Percentiles rank a stretch among this genome's conserved stretches.
These are phyloP conservation scores for Colletotrichum salicis DNA, from an alignment of 2,329 filamentous ascomycete genomes.

Conservation along the genomic window DNA sequence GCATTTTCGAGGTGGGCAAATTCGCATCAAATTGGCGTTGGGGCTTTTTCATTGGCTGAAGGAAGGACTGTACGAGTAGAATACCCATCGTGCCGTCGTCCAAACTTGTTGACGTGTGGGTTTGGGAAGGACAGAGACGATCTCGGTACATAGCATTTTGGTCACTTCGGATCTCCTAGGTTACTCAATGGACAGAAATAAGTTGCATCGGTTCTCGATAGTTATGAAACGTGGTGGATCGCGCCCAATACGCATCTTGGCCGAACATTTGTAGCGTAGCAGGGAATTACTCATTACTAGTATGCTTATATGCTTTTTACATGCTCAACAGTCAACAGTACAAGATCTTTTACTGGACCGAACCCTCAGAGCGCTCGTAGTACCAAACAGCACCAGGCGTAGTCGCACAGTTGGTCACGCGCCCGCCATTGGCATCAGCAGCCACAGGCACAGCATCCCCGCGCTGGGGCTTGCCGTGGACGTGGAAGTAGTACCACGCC, in stretches of 20 bases:
- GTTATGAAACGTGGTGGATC: background rate
- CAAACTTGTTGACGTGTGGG: constrained; percentile 21
- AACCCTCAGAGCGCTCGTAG: constrained; percentile 56
- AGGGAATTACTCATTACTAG: background rate
- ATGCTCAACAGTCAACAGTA: background rate
- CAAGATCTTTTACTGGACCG: constrained; percentile 2
- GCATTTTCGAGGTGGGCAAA: background rate
- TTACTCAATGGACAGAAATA: background rate
- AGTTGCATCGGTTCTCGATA: background rate
- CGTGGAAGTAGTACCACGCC: constrained; percentile 75
- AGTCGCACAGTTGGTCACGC: constrained; percentile 65
- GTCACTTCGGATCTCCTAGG: background rate
- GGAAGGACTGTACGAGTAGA: constrained; percentile 23
- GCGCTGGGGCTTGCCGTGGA: constrained; percentile 66
- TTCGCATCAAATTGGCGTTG: constrained; percentile 33
- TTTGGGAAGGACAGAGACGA: background rate
- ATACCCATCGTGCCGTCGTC: constrained; percentile 16
- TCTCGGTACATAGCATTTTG: constrained; percentile 8
- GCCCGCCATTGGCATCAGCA: constrained; percentile 59
- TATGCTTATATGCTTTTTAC: no score
- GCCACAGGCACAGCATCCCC: constrained; percentile 55
- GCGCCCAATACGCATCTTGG: background rate
- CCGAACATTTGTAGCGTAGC: no score
- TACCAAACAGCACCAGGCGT: constrained; percentile 64
- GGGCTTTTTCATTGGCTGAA: constrained; percentile 11